Evolutionary conservation across 768 basidiomycete species (phyloP).

Genomic region (Xanthoconium stramineum): DNA sequence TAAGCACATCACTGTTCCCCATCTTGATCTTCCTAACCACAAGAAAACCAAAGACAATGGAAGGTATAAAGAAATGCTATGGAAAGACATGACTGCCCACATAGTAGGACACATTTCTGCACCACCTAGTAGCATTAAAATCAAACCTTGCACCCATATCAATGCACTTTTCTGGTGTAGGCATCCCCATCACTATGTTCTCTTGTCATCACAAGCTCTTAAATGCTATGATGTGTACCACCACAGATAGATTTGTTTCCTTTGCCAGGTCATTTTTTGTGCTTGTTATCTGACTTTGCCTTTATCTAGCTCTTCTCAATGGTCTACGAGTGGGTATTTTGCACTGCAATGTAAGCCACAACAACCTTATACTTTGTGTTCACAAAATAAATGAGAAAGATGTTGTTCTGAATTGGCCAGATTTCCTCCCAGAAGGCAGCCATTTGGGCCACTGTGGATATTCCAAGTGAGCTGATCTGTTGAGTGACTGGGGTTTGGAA

Average conservation of each 20-base stretch:
- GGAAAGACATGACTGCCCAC: not conserved
- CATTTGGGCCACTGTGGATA: not conserved
- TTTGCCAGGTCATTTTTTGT: not conserved
- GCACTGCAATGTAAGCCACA: not conserved
- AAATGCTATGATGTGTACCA: not conserved
- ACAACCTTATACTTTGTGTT: not conserved
- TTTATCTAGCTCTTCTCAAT: not conserved
- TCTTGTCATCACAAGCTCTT: not conserved
- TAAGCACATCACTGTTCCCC: no score
- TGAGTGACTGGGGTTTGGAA: not conserved
- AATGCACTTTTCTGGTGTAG: not conserved
- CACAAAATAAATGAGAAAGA: not conserved
- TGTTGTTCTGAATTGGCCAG: not conserved
- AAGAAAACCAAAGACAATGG: not conserved
- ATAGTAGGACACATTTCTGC: not conserved
- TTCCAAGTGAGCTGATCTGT: not conserved
- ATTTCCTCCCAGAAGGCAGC: not conserved
- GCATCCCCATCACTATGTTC: not conserved
- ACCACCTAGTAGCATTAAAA: not conserved
- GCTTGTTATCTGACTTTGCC: not conserved
- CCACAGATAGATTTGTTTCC: not conserved
- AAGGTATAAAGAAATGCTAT: not conserved
- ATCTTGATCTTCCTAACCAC: not conserved
- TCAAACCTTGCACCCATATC: not conserved
- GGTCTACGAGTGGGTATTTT: not conserved